Base-by-base conservation (phyloP, 2,329 filamentous ascomycete species). In the Aspergillus melleus region DNA sequence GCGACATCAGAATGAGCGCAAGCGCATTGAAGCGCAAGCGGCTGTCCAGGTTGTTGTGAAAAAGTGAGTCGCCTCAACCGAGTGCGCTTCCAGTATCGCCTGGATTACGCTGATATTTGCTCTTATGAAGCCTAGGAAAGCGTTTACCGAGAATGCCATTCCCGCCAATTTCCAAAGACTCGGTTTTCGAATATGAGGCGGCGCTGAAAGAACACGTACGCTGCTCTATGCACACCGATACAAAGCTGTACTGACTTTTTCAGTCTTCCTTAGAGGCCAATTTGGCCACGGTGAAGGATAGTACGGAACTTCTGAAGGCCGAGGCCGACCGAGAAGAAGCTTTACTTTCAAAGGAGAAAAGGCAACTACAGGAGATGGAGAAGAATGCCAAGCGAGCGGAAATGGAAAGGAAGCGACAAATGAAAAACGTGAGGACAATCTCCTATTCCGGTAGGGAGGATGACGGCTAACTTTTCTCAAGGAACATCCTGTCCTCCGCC, bases 71-170 rank as follows among this genome's bases (percentile, higher is more conserved):
- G n/a, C n/a, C 52, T 19, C 26, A 22, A 16, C 4, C 12, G n/a
- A 51, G 20, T 29, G 20, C 12, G 20, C 44, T 10, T 55, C n/a
- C 46, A 9, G 14, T 32, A 3, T 22, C 30, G 19, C 10, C 22
- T 24, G 20, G 26, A 52, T 49, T 51, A 54, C 20, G 53, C 49
- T 20, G 19, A 24, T n/a, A n/a, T n/a, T n/a, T n/a, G n/a, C n/a
- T 30, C 26, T 26, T 4, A 32, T 47, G 2, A 52, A 79, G 76
- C 60, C 68, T 79, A 56, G 72, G 70, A 22, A 75, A 73, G 64
- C 72, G 78, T 47, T 69, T 80, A 3, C 77, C 78, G 39, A 72
- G 76, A 61, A 80, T 80, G 77, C 77, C 78, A 6, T 80, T 80
- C 60, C 78, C 78, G 1, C 77, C 77, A 5, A 68, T 72, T 26